Base-by-base conservation (phyloP, 768 basidiomycete genomes). In the Tulasnella sp. region DNA sequence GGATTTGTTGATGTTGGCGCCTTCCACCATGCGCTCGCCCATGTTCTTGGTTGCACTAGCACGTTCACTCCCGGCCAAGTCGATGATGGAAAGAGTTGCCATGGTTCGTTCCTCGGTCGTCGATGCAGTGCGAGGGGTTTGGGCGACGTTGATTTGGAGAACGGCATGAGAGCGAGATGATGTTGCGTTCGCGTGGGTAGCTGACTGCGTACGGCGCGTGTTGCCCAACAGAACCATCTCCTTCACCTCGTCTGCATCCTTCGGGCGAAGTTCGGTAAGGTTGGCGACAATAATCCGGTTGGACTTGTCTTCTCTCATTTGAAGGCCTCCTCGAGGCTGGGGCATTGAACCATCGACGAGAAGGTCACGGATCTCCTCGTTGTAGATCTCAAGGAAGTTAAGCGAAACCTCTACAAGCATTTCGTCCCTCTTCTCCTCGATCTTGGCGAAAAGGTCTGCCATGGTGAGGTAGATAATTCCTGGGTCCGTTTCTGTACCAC, bases 1-100 rank as follows among this genome's bases (percentile, higher is more conserved):
- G 38, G 96, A 98, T 83, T 98, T 97, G 85, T 99, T 99, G 85
- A 99, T 99, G 82, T 99, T 98, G 76, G 97, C 96, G 42, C 97
- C 97, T 82, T 99, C 97, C 45, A 96, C 91, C 93, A 99, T 97
- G 25, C 97, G 91, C 80, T 96, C 93, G 37, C 97, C 97, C 91
- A 97, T 96, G 83, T 99, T 99, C 45, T 88, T 91, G 8, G 97
- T 99, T 0, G 96, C 97, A 22, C 96, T 93, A 22, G 97, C 97
- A 17, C 97, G 90, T 82, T 99, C 97, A 80, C 94, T 97, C 36
- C 97, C 97, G 7, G 97, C 97, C 76, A 99, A 86, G 84, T 99
- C 97, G 81, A 99, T 99, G 81, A 99, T 98, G 31, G 95, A 97
- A 17, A 99, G 88, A 2, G 96, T 97, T 17, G 91, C 97, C 82